Percentiles rank a stretch among this genome's conserved stretches.
Conservation (phyloP, 2,329 filamentous ascomycete genomes). For the Hymenoscyphus linearis region DNA sequence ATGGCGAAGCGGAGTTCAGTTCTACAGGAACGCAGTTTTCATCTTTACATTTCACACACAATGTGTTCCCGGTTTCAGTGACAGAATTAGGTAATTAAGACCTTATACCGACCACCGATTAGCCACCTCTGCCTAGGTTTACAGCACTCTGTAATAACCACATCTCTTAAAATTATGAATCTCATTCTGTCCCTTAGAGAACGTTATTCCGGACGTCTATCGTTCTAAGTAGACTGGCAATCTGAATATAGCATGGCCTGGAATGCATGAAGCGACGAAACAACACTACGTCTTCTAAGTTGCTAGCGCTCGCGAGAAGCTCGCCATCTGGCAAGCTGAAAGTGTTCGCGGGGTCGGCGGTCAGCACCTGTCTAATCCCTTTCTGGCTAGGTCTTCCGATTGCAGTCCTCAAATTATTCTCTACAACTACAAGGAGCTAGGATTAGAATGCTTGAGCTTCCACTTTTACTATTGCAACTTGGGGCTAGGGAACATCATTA, state of each 20-base stretch:
- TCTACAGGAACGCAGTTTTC: background rate
- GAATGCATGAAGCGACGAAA: conserved; percentile 9
- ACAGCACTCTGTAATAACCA: background rate
- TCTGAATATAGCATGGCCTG: conserved; percentile 4
- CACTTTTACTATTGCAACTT: conserved; percentile 11
- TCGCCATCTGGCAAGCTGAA: conserved; percentile 5
- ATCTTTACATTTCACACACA: background rate
- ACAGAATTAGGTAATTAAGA: background rate
- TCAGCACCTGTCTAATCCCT: conserved; percentile 7
- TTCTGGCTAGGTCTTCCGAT: conserved; percentile 6
- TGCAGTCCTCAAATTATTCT: conserved; percentile 10
- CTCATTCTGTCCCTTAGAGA: background rate
- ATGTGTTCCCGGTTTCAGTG: background rate
- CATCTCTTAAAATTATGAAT: background rate
- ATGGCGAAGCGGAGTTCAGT: background rate
- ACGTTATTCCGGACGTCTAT: background rate
- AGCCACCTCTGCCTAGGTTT: background rate
- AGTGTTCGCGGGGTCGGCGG: conserved; percentile 10
- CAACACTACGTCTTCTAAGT: conserved; percentile 13
- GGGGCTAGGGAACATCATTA: conserved; percentile 10
- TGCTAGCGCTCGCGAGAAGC: conserved; percentile 9
- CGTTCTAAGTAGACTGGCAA: conserved; percentile 7
- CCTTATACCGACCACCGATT: background rate
- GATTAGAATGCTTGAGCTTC: conserved; percentile 9
- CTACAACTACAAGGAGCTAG: conserved; percentile 9